phyloP scores from a whole-genome alignment of 2,329 filamentous ascomycete genomes.

The Aspergillus ruber region DNA sequence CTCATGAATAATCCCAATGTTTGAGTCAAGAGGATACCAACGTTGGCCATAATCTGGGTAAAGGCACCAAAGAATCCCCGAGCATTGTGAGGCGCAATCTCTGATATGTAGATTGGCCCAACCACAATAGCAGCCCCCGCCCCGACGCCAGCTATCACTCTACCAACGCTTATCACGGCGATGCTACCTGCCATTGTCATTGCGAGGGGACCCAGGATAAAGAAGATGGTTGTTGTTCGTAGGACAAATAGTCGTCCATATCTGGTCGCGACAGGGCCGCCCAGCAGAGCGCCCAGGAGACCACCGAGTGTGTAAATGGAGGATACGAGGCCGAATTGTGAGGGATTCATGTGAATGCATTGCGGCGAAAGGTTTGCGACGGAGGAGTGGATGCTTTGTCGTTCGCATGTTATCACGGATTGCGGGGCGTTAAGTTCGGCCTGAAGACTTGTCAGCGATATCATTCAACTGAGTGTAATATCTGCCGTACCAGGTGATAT shows the following conservation, averaged over 20 bases:
- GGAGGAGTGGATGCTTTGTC: constrained; percentile 44
- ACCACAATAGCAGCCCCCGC: constrained; percentile 88
- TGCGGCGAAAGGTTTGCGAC: constrained; percentile 39
- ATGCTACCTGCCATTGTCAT: constrained; percentile 68
- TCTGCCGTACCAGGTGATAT: constrained; percentile 67
- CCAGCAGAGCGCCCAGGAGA: constrained; percentile 70
- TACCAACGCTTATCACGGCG: constrained; percentile 61
- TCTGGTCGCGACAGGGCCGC: constrained; percentile 70
- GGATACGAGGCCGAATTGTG: constrained; percentile 76
- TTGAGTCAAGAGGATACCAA: constrained; percentile 80
- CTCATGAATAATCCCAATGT: constrained; percentile 82
- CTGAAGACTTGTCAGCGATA: constrained; percentile 38
- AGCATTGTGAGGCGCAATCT: constrained; percentile 69
- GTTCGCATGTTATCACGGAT: constrained; percentile 83
- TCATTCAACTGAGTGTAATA: not conserved
- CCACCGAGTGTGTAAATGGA: constrained; percentile 90
- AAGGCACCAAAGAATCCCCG: constrained; percentile 72
- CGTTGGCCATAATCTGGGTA: constrained; percentile 90
- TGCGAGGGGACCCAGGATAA: constrained; percentile 65
- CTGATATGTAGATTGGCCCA: constrained; percentile 89
- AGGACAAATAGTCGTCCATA: constrained; percentile 72
- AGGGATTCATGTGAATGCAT: constrained; percentile 82
- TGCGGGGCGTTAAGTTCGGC: constrained; percentile 93
- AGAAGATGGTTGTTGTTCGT: constrained; percentile 69
- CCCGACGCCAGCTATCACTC: constrained; percentile 73